Evolutionary conservation across 441 rosid genomes (phyloP).

Genomic region (Gossypium schwendimanii): DNA sequence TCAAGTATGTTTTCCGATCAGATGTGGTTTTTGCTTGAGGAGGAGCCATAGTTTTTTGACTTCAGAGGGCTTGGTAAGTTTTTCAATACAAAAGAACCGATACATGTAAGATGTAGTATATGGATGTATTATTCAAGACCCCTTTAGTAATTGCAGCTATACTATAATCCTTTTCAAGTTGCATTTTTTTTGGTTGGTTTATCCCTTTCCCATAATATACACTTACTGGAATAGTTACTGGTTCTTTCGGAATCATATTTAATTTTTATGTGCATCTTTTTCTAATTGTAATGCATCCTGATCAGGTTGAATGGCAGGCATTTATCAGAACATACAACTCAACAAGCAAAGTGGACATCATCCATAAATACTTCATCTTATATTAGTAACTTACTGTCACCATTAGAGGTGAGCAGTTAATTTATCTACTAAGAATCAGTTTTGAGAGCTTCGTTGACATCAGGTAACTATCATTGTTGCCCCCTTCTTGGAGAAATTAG

Average conservation of each 20-base stretch:
- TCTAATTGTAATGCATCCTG: not conserved
- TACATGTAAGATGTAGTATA: not conserved
- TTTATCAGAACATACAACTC: not conserved
- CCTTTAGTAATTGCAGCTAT: not conserved
- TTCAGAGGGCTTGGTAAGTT: not conserved
- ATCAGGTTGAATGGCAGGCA: not conserved
- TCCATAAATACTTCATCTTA: not conserved
- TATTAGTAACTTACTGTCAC: not conserved
- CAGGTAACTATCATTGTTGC: not conserved
- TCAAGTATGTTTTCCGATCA: conserved; percentile 80
- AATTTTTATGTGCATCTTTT: not conserved
- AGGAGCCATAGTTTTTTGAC: not conserved
- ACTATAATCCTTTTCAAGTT: not conserved
- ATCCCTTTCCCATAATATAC: not conserved
- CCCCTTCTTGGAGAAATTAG: not conserved
- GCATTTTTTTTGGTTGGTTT: not conserved
- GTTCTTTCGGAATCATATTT: not conserved
- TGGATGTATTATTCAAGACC: not conserved
- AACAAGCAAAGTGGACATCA: not conserved
- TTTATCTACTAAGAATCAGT: not conserved
- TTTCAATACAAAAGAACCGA: not conserved
- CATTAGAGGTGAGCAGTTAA: not conserved
- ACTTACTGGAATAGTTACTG: not conserved
- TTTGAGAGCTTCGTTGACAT: not conserved
- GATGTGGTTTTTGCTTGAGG: conserved; percentile 84